Evolutionary conservation across 768 basidiomycete species (phyloP).

Genomic region (Leccinum truebloodii): DNA sequence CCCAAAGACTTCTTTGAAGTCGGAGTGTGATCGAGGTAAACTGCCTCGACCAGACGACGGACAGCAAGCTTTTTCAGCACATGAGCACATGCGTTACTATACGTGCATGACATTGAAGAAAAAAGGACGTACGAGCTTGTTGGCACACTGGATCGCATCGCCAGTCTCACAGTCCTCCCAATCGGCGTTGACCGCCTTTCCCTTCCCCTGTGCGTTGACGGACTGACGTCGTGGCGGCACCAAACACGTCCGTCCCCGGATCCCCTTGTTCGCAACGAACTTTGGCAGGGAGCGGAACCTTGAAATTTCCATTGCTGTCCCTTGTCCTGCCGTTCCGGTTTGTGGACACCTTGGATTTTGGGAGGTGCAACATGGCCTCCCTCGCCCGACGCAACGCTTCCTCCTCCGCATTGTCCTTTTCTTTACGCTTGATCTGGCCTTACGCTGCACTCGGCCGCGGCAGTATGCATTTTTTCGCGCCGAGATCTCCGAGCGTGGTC

Average conservation of each 20-base stretch:
- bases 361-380: slow-evolving; percentile 41
- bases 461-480: slow-evolving; percentile 27
- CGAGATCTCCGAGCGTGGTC: slow-evolving; percentile 16
- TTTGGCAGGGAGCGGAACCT: slow-evolving; percentile 48
- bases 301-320: slow-evolving; percentile 34
- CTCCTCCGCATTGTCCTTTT: slow-evolving; percentile 27
- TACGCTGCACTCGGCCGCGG: slow-evolving; percentile 7
- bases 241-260: slow-evolving; percentile 34
- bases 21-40: slow-evolving; percentile 36
- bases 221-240: slow-evolving; percentile 11
- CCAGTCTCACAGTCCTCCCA: slow-evolving; percentile 23
- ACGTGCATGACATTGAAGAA: background rate
- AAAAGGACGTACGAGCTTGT: slow-evolving; percentile 53
- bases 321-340: slow-evolving; percentile 9
- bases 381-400: slow-evolving; percentile 35
- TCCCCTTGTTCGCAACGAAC: slow-evolving; percentile 18
- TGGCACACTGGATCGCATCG: slow-evolving; percentile 50
- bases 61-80: slow-evolving; percentile 42
- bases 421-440: slow-evolving; percentile 17
- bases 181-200: slow-evolving; percentile 33
- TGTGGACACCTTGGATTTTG: slow-evolving; percentile 23
- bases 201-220: slow-evolving; percentile 40
- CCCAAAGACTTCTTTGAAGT: slow-evolving; percentile 43
- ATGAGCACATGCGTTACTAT: slow-evolving; percentile 13
- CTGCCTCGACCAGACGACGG: slow-evolving; percentile 31